These are phyloP conservation scores for Aspergillus novofumigatus DNA, from an alignment of 2,329 filamentous ascomycete genomes.

Conservation along the genomic window DNA sequence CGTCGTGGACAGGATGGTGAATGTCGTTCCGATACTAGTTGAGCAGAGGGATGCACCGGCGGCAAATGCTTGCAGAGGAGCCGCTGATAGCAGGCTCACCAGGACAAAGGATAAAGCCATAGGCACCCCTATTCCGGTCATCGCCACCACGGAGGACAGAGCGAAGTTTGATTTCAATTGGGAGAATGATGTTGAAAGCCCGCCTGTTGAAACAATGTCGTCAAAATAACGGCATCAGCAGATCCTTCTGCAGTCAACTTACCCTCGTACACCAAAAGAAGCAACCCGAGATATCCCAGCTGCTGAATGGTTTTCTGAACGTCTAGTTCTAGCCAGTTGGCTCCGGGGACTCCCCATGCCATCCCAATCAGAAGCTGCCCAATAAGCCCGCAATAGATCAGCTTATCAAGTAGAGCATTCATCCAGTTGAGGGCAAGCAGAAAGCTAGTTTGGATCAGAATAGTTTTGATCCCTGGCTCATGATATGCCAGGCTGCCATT, in stretches of 20 bases:
- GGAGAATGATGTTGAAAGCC: constrained; percentile 34
- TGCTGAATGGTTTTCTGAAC: constrained; percentile 57
- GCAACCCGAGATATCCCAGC: constrained; percentile 68
- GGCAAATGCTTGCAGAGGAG: constrained; percentile 62
- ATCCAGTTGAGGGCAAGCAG: constrained; percentile 58
- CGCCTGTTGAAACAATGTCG: constrained; percentile 10
- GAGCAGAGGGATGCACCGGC: constrained; percentile 70
- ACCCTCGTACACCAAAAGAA: constrained; percentile 69
- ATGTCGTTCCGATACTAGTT: constrained; percentile 69
- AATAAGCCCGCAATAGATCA: constrained; percentile 66
- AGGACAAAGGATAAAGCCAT: constrained; percentile 64
- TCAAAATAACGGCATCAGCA: neutral
- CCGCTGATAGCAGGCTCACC: constrained; percentile 45
- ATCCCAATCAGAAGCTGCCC: constrained; percentile 69
- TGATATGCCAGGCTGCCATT: constrained; percentile 50
- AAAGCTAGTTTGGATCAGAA: constrained; percentile 60
- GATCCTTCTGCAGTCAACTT: neutral
- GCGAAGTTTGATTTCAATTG: constrained; percentile 57
- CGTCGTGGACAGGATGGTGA: constrained; percentile 61
- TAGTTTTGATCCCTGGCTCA: constrained; percentile 56
- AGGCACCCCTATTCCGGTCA: constrained; percentile 61
- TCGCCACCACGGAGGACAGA: constrained; percentile 59
- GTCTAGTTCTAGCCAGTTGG: constrained; percentile 52
- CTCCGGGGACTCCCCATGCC: constrained; percentile 65
- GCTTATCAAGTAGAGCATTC: constrained; percentile 54